Evolutionary conservation across 805 yeast species (phyloP).

Genomic region (Ogataea dorogensis): DNA sequence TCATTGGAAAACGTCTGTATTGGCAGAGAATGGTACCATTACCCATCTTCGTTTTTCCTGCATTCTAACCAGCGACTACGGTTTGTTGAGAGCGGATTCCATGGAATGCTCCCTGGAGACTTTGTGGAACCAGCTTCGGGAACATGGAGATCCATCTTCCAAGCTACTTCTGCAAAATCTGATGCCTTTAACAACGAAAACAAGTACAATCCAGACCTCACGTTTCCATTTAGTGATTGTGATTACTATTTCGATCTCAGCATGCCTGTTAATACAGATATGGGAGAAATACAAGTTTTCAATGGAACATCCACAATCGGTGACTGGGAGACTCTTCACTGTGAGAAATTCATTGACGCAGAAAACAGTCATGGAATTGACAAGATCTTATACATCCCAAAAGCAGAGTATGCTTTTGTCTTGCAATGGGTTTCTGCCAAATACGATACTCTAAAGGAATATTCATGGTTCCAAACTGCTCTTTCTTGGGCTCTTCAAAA

Average conservation of each 20-base stretch:
- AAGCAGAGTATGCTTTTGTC: constrained; percentile 3
- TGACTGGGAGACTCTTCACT: constrained; percentile 49
- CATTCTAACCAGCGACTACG: constrained; percentile 59
- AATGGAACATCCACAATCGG: constrained; percentile 8
- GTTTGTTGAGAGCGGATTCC: constrained; percentile 75
- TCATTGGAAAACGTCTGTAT: constrained; percentile 61
- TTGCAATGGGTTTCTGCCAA: neutral
- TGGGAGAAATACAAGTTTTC: constrained; percentile 41
- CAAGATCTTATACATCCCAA: constrained; percentile 43
- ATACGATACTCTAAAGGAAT: neutral
- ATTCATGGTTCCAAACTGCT: neutral
- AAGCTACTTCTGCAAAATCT: constrained; percentile 51
- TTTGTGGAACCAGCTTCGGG: constrained; percentile 45
- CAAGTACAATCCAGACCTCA: constrained; percentile 56
- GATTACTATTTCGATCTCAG: constrained; percentile 69
- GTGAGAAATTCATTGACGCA: constrained; percentile 52
- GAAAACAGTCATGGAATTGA: constrained; percentile 54
- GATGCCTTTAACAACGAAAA: constrained; percentile 74
- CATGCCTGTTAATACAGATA: constrained; percentile 42
- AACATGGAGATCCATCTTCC: constrained; percentile 23
- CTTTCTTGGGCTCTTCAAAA: neutral
- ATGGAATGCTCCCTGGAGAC: constrained; percentile 87
- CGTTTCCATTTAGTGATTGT: constrained; percentile 52
- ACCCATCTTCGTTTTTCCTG: constrained; percentile 82
- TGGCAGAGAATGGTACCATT: constrained; percentile 96